Conservation (phyloP, 257 asterid genomes). For the Solanum arcanum region DNA sequence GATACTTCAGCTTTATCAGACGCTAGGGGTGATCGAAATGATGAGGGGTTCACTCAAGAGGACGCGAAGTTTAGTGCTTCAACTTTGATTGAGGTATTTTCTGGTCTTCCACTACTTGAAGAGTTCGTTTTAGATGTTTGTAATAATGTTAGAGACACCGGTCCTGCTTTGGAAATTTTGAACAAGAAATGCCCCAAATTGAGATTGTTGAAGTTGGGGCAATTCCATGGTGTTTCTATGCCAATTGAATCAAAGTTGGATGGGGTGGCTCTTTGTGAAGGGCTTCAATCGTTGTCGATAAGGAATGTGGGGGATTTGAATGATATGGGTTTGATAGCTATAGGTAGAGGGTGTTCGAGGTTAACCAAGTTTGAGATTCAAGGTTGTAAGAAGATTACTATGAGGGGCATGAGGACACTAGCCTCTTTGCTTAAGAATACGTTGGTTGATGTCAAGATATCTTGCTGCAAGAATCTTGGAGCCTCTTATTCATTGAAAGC, state of each 20-base stretch:
- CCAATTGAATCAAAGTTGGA: constrained; percentile 66
- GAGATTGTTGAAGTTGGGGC: constrained; percentile 67
- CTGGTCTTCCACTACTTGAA: constrained; percentile 61
- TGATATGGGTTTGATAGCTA: constrained; percentile 91
- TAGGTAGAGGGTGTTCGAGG: constrained; percentile 75
- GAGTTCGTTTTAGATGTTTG: constrained; percentile 63
- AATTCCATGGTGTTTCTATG: constrained; percentile 65
- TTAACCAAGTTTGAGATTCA: constrained; percentile 58
- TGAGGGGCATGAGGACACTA: constrained; percentile 73
- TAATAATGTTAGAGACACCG: constrained; percentile 58
- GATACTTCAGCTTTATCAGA: constrained; percentile 47
- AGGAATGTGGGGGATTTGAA: constrained; percentile 58
- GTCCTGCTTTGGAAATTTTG: constrained; percentile 75
- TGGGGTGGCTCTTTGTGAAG: constrained; percentile 71
- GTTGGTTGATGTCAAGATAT: constrained; percentile 64
- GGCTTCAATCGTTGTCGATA: constrained; percentile 59
- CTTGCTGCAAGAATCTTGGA: constrained; percentile 72
- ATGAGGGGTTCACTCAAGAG: constrained; percentile 44
- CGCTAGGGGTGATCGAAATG: constrained; percentile 40
- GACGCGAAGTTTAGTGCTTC: constrained; percentile 45
- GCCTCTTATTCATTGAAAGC: constrained; percentile 55
- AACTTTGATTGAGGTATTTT: constrained; percentile 73
- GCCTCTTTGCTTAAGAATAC: constrained; percentile 45
- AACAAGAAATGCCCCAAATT: constrained; percentile 50
- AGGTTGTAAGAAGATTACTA: constrained; percentile 63